phyloP scores from a whole-genome alignment of 768 basidiomycete species.

The Lyophyllum decastes region DNA sequence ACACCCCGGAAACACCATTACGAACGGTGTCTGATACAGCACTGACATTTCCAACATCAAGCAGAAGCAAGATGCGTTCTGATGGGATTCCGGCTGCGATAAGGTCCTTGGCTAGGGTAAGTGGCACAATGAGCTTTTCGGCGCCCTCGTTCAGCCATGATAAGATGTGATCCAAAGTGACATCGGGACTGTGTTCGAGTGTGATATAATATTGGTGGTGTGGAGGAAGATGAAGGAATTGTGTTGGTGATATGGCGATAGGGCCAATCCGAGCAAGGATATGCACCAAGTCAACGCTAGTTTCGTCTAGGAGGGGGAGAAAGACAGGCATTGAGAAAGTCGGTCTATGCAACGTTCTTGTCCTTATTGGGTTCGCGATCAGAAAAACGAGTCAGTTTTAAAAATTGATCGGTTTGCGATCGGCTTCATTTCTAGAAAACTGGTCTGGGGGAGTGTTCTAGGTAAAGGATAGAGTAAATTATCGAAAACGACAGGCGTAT shows the following conservation, averaged over 20 bases:
- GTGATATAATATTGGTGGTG: constrained; percentile 52
- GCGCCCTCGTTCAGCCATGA: constrained; percentile 77
- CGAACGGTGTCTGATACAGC: constrained; percentile 77
- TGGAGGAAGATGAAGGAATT: constrained; percentile 28
- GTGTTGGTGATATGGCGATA: constrained; percentile 52
- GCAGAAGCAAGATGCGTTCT: constrained; percentile 72
- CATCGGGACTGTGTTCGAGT: constrained; percentile 47
- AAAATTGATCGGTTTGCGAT: neutral
- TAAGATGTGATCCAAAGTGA: constrained; percentile 56
- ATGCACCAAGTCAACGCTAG: constrained; percentile 48
- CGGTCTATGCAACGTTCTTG: neutral
- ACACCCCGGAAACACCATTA: constrained; percentile 73
- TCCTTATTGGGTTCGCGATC: constrained; percentile 7
- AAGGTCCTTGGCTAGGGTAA: constrained; percentile 64
- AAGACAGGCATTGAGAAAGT: constrained; percentile 46
- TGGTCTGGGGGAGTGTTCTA: neutral
- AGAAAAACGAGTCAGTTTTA: constrained; percentile 2
- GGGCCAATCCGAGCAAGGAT: constrained; percentile 79
- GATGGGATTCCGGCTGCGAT: constrained; percentile 64
- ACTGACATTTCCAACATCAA: constrained; percentile 73
- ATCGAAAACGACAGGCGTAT: neutral
- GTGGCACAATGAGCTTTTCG: constrained; percentile 76
- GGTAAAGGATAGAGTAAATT: neutral
- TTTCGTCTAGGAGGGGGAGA: constrained; percentile 59
- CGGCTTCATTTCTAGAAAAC: neutral